Evolutionary conservation across 169 alveolate genomes (phyloP).

Genomic region (Nephromyces sp.): DNA sequence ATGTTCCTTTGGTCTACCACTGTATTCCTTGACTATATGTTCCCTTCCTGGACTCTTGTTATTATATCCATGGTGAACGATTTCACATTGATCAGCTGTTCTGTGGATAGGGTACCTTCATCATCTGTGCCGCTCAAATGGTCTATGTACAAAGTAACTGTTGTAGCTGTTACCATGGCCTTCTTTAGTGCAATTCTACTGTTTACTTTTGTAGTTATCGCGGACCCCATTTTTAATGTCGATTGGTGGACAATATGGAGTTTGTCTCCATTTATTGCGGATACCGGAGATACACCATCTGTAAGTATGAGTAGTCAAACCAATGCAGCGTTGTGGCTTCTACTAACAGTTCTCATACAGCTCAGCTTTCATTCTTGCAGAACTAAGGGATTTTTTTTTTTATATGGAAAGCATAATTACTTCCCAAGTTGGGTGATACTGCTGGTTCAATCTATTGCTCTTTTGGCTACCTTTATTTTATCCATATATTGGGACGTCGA

Average conservation of each 20-base stretch:
- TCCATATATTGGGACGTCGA: constrained; percentile 27
- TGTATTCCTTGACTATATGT: constrained; percentile 17
- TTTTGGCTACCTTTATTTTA: constrained; percentile 10
- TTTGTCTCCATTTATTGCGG: too few relatives aligned
- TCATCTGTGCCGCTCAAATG: constrained; percentile 26
- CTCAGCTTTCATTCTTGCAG: constrained; percentile 24
- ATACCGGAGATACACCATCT: too few relatives aligned
- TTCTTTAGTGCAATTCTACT: constrained; percentile 19
- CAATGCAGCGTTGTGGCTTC: constrained; percentile 22
- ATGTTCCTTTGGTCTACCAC: constrained; percentile 41
- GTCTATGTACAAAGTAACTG: constrained; percentile 26
- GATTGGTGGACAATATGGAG: constrained; percentile 24
- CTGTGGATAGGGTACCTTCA: constrained; percentile 31
- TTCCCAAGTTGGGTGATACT: constrained; percentile 16
- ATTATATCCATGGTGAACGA: constrained; percentile 34
- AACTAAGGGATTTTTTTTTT: not conserved
- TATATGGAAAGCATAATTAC: constrained; percentile 8
- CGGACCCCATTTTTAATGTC: constrained; percentile 20
- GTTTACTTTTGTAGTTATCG: constrained; percentile 7
- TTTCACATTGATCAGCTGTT: constrained; percentile 35
- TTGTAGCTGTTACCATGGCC: constrained; percentile 12
- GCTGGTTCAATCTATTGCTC: constrained; percentile 8
- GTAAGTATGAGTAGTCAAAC: constrained; percentile 26
- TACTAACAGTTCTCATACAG: constrained; percentile 24
- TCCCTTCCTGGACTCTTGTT: constrained; percentile 31